These are phyloP conservation scores for Exophiala oligosperma DNA, from an alignment of 2,329 filamentous ascomycete genomes.

Conservation along the genomic window DNA sequence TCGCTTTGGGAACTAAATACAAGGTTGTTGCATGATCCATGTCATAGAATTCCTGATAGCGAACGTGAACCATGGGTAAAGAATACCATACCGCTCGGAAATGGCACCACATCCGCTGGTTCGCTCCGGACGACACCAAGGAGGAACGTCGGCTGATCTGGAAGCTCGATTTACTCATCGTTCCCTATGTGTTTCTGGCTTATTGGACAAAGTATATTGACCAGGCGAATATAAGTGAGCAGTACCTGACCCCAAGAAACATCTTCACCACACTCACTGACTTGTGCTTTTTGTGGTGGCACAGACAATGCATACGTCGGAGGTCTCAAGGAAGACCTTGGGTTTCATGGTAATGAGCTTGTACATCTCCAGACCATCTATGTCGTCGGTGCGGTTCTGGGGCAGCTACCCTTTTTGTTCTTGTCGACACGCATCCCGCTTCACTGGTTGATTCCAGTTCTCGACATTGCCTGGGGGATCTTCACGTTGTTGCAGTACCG, in stretches of 20 bases:
- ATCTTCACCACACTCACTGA: too few species aligned
- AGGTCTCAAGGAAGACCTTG: slow-evolving; percentile 53
- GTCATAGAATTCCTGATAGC: too few species aligned
- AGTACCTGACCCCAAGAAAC: too few species aligned
- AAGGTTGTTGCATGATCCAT: background rate
- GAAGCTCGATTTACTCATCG: slow-evolving; percentile 58
- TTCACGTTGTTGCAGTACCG: slow-evolving; percentile 59
- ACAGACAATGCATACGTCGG: slow-evolving; percentile 58
- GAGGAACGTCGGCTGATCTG: slow-evolving; percentile 53
- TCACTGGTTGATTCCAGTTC: slow-evolving; percentile 51
- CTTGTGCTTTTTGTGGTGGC: too few species aligned
- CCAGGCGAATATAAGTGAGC: slow-evolving; percentile 54
- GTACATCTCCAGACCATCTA: too few species aligned
- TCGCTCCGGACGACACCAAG: slow-evolving; percentile 48
- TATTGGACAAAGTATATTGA: slow-evolving; percentile 59
- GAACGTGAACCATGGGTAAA: too few species aligned
- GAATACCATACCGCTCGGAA: slow-evolving; percentile 4
- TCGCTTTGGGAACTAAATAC: too few species aligned
- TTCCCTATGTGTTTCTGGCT: slow-evolving; percentile 56
- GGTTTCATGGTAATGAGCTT: slow-evolving; percentile 41
- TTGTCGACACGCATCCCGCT: slow-evolving; percentile 50
- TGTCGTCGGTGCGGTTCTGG: too few species aligned
- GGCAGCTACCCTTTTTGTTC: slow-evolving; percentile 47
- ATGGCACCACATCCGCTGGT: slow-evolving; percentile 46
- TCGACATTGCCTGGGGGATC: slow-evolving; percentile 57